Evolutionary conservation across 1,139 yeast genomes (phyloP), one percentile per base, ranked within the genome.

Genomic region (Eremothecium gossypii): DNA sequence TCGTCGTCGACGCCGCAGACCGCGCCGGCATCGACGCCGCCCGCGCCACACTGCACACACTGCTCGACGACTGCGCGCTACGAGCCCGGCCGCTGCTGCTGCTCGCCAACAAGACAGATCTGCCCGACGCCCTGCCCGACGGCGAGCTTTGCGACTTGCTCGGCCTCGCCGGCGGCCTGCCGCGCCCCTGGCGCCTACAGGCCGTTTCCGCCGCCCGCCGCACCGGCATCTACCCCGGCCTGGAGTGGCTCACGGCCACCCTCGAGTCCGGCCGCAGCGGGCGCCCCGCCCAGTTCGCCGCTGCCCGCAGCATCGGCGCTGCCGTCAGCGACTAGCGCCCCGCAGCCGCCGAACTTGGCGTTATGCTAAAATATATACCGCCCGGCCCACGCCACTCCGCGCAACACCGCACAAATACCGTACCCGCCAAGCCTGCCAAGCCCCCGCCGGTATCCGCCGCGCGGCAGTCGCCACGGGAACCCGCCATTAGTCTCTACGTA

Each of bases 21-120:
- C 80, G 94, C 72, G 93, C 84, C 63, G 91, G 95, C 77, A 79
- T 85, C 60, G 76, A 85, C 58, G 95, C 84, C 70, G 94, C 95
- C 45, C 82, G 94, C 67, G 94, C 83, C 69, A 94, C 83, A 68
- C 76, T 85, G 68, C 95, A 84, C 71, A 83, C 89, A 71, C 83
- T 85, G 91, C 76, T 85, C 64, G 83, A 83, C 71, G 95, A 85
- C 70, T 94, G 84, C 64, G 95, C 84, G 71, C 77, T 85, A 64
- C 83, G 93, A 67, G 91, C 84, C 62, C 94, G 94, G 44, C 79
- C 83, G 57, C 74, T 85, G 67, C 74, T 85, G 62, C 94, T 85
- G 51, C 83, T 85, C 64, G 91, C 93, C 59, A 85, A 85, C 79
- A 85, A 85, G 71, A 95, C 84, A 72, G 95, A 85, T 75, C 76